Base-by-base conservation (phyloP, 208 protist species). In the Borovskyia barvae region DNA sequence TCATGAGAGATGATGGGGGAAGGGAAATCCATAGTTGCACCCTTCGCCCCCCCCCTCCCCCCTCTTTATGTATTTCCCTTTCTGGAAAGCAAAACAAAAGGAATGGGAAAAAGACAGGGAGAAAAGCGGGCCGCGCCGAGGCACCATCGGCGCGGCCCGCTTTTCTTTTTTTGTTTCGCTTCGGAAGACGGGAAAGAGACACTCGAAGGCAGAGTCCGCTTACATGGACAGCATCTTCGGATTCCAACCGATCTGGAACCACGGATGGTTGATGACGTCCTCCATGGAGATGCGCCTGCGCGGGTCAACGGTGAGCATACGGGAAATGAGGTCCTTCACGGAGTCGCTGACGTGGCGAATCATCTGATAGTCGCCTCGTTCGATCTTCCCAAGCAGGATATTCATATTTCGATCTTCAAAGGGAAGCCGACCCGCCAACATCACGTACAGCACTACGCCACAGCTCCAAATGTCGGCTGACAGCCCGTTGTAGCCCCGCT, bases 401-500 rank as follows among this genome's bases (percentile, higher is more conserved):
- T 91, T 96, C 68, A 94, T 85, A 58, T 92, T 92, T 1, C 77
- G 67, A 51, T 96, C 85, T 36, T 95, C 97, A 47, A 98, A 98
- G 2, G 96, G 95, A 11, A 97, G 72, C 15, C 84, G 79, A 5
- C 94, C 96, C 1, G 91, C 76, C 12, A 98, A 51, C 92, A 98
- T 97, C 42, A 97, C 96, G 76, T 97, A 99, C n/a, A 98, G 63
- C 15, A 99, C 66, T 5, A 98, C 95, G 35, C 97, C 97, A 45
- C 94, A 96, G 48, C 81, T 88, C 97, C 97, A 99, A 76, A 97
- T 95, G 72, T 99, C 97, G 1, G 98, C 94, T 14, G 87, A 85
- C 11, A 90, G 62, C 11, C 95, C 97, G 47, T 97, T 94, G 80
- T 99, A 97, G 24, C 89, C 90, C 17, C 80, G 75, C 37, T 93